Evolutionary conservation across 805 yeast species (phyloP).

Genomic region (Candida michaelii): DNA sequence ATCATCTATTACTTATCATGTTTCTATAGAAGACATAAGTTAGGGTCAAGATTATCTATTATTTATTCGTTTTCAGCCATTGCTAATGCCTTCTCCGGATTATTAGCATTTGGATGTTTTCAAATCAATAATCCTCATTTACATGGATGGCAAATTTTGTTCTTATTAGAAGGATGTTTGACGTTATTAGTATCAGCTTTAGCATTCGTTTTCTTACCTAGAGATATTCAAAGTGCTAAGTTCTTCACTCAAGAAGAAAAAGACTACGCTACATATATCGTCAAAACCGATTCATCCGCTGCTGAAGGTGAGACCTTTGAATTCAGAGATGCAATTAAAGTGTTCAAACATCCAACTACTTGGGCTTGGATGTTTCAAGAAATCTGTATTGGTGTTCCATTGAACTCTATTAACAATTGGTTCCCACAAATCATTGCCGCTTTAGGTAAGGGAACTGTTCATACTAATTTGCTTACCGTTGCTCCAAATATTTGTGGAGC

Average conservation of each 20-base stretch:
- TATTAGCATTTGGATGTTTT: conserved; percentile 33
- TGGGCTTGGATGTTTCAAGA: conserved; percentile 47
- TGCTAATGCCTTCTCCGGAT: conserved; percentile 39
- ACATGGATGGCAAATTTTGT: conserved; percentile 50
- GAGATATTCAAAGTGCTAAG: conserved; percentile 32
- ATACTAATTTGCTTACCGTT: conserved; percentile 43
- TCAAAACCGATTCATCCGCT: conserved; percentile 47
- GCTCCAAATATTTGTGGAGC: conserved; percentile 54
- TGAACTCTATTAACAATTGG: conserved; percentile 49
- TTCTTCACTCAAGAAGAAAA: conserved; percentile 44
- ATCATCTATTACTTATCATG: conserved; percentile 37
- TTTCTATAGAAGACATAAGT: conserved; percentile 38
- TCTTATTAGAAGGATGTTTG: conserved; percentile 44
- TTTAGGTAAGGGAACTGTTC: conserved; percentile 40
- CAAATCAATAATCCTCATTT: conserved; percentile 37
- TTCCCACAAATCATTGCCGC: conserved; percentile 45
- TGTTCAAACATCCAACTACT: conserved; percentile 46
- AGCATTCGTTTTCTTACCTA: conserved; percentile 36
- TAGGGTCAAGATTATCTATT: conserved; percentile 35
- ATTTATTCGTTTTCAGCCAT: conserved; percentile 36
- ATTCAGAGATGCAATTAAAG: conserved; percentile 41
- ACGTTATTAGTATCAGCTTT: conserved; percentile 36
- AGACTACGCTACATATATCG: conserved; percentile 35
- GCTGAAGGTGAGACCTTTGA: conserved; percentile 34
- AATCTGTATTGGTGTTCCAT: conserved; percentile 48